Evolutionary conservation across 192 early-diverging fungal species (phyloP).

Genomic region (Paraglomus brasilianum): DNA sequence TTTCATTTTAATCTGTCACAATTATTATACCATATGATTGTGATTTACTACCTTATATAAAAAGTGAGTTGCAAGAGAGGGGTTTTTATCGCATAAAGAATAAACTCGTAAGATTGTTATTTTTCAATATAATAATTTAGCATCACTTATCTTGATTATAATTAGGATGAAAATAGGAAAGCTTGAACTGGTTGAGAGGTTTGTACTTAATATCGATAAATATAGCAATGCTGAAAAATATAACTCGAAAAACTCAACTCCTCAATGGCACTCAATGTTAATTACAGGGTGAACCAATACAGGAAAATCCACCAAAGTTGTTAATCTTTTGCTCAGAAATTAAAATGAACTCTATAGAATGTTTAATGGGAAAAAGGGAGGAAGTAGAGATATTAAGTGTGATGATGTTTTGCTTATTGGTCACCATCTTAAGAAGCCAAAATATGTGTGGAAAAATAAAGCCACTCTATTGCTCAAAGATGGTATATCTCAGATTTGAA

Average conservation of each 20-base stretch:
- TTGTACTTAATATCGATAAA: neutral
- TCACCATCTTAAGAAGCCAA: conserved; percentile 1
- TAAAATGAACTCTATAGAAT: conserved; percentile 9
- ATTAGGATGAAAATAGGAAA: neutral
- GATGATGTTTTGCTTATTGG: conserved; percentile 2
- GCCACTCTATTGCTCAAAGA: neutral
- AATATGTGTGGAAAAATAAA: neutral
- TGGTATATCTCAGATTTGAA: too few relatives aligned
- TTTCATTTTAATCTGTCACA: too few relatives aligned
- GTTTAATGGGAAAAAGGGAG: conserved; percentile 18
- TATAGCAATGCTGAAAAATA: neutral
- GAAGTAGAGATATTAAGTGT: conserved; percentile 8
- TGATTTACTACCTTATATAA: conserved; percentile 7
- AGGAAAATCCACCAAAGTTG: neutral
- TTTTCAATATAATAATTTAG: too few relatives aligned
- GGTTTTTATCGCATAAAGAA: conserved; percentile 21
- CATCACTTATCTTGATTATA: too few relatives aligned
- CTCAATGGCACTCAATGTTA: conserved; percentile 7
- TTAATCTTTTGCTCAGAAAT: conserved; percentile 7
- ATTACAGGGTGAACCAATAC: neutral
- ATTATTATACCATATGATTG: neutral
- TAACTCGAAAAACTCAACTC: neutral
- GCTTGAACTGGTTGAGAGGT: neutral
- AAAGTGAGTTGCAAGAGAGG: neutral
- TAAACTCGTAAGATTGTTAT: too few relatives aligned